phyloP scores from a whole-genome alignment of 345 rosid genomes.

The rapeseed (Brassica napus) region Da-Ae NC_063450.1:7969501-7970000 shows the following conservation, averaged over 20 bases:
- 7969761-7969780: slow-evolving; percentile 68
- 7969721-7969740: slow-evolving; percentile 82
- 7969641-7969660: slow-evolving; percentile 3
- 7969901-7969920: slow-evolving; percentile 70
- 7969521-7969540: slow-evolving; percentile 95
- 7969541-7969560: slow-evolving; percentile 92
- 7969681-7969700: slow-evolving; percentile 97
- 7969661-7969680: slow-evolving; percentile 41
- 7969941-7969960: slow-evolving; percentile 82
- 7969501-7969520: slow-evolving; percentile 95
- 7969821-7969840: slow-evolving; percentile 63
- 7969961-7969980: slow-evolving; percentile 57
- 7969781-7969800: slow-evolving; percentile 76
- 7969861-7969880: slow-evolving; percentile 82
- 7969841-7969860: slow-evolving; percentile 73
- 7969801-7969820: slow-evolving; percentile 72
- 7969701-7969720: slow-evolving; percentile 92
- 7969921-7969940: slow-evolving; percentile 76
- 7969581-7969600: slow-evolving; percentile 99
- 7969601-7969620: slow-evolving; percentile 53
- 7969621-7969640: slow-evolving; percentile 8
- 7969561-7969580: slow-evolving; percentile 92
- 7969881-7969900: slow-evolving; percentile 64
- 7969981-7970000: slow-evolving; percentile 51
- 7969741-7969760: slow-evolving; percentile 87